These are phyloP conservation scores for Mimosa pudica DNA, from an alignment of 306 rosid species.

Conservation along the genomic window DNA sequence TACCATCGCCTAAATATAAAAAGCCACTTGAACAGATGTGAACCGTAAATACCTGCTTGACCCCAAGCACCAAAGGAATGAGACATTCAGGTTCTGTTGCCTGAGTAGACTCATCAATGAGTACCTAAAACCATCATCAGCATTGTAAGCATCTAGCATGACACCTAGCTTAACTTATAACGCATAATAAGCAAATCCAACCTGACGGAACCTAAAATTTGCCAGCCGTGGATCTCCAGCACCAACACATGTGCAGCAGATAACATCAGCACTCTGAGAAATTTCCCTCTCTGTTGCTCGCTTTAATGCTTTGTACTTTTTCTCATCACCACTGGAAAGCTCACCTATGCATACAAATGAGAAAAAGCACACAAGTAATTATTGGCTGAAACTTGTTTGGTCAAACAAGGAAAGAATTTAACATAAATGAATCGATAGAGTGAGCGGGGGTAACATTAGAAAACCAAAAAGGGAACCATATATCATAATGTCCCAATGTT, in stretches of 20 bases:
- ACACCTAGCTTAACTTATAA: neutral
- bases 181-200: slow-evolving; percentile 43
- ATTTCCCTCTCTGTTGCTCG: slow-evolving; percentile 99
- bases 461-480: too few relatives aligned
- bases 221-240: slow-evolving; percentile 98
- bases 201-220: slow-evolving; percentile 99
- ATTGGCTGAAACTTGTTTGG: neutral
- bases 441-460: too few relatives aligned
- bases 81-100: slow-evolving; percentile 99
- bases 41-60: slow-evolving; percentile 76
- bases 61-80: slow-evolving; percentile 98
- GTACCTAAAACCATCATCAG: slow-evolving; percentile 58
- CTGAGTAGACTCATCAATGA: slow-evolving; percentile 99
- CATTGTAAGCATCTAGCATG: slow-evolving; percentile 35
- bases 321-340: slow-evolving; percentile 97
- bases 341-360: slow-evolving; percentile 59
- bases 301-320: slow-evolving; percentile 95
- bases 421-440: too few relatives aligned
- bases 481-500: too few relatives aligned
- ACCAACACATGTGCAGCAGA: slow-evolving; percentile 98
- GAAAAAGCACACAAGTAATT: neutral
- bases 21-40: neutral
- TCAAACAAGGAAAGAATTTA: too few relatives aligned
- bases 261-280: slow-evolving; percentile 99
- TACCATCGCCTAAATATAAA: slow-evolving; percentile 17